These are phyloP conservation scores for Gynostemma pentaphyllum DNA, from an alignment of 306 rosid species.

Conservation along the genomic window DNA sequence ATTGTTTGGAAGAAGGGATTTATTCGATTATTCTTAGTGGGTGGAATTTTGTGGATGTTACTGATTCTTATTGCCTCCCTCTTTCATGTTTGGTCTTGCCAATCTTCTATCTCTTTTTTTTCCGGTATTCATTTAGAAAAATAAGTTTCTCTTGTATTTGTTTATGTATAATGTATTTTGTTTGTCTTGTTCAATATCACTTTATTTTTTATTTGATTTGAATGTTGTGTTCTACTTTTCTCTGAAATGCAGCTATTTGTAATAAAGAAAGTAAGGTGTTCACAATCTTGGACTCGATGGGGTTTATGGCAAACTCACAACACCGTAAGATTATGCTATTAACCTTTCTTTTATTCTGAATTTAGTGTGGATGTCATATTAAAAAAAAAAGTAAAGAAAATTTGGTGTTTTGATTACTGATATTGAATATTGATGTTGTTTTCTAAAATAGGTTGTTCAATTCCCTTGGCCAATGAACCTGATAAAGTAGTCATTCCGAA, in stretches of 20 bases:
- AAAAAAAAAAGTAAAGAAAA: not conserved
- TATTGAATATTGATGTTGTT: conserved; percentile 13
- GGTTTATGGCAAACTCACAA: conserved; percentile 48
- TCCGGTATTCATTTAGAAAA: conserved; percentile 40
- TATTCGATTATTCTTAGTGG: conserved; percentile 70
- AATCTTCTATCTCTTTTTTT: conserved; percentile 58
- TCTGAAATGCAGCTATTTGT: conserved; percentile 67
- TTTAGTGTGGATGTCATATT: not conserved
- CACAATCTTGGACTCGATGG: conserved; percentile 55
- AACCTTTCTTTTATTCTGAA: conserved; percentile 9
- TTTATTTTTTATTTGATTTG: not conserved
- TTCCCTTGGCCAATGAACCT: conserved; percentile 62
- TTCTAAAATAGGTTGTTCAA: conserved; percentile 64
- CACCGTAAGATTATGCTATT: conserved; percentile 56
- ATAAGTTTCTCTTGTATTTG: not conserved
- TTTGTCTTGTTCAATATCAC: conserved; percentile 8
- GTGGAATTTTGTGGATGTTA: conserved; percentile 87
- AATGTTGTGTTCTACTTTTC: conserved; percentile 12
- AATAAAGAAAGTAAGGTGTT: conserved; percentile 80
- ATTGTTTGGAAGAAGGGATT: conserved; percentile 88
- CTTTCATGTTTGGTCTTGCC: conserved; percentile 93
- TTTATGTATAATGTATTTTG: conserved; percentile 9
- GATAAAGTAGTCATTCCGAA: conserved; percentile 59
- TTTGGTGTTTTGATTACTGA: not conserved
- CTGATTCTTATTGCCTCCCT: conserved; percentile 71